A percentile compares a stretch with the other conserved stretches of the same genome.
Evolutionary conservation across 805 yeast species (phyloP).

Genomic region (Lachancea dasiensis): DNA sequence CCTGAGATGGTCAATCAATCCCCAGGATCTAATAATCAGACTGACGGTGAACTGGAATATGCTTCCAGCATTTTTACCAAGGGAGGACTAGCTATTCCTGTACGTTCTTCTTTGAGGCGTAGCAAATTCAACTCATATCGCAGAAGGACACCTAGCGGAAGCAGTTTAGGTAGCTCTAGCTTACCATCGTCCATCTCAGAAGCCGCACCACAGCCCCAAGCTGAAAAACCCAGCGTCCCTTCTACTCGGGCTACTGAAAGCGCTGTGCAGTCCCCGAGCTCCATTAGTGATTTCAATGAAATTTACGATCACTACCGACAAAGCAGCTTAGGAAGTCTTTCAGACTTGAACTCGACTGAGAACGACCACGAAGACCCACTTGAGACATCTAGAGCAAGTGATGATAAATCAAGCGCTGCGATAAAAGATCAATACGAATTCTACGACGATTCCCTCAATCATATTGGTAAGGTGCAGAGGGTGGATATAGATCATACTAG

Average conservation of each 20-base stretch:
- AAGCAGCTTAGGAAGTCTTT: slow-evolving; percentile 16
- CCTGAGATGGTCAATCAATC: slow-evolving; percentile 4
- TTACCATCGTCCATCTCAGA: background rate
- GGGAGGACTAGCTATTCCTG: slow-evolving; percentile 26
- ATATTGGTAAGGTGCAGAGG: background rate
- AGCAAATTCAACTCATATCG: slow-evolving; percentile 48
- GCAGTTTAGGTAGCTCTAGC: background rate
- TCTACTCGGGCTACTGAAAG: background rate
- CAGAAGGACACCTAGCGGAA: slow-evolving; percentile 30
- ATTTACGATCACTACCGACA: slow-evolving; percentile 29
- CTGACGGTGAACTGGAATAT: slow-evolving; percentile 18
- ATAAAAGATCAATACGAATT: background rate
- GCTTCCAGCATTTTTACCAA: slow-evolving; percentile 29
- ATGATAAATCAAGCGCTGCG: background rate
- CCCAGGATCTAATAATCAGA: slow-evolving; percentile 5
- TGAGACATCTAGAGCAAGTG: background rate
- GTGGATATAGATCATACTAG: background rate
- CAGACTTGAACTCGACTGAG: background rate
- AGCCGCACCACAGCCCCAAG: background rate
- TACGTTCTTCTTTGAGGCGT: slow-evolving; percentile 37
- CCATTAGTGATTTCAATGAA: slow-evolving; percentile 21
- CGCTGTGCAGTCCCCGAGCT: slow-evolving; percentile 6
- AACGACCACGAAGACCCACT: no score
- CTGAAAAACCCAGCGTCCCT: background rate
- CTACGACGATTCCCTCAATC: background rate